Percentiles rank a stretch among this genome's conserved stretches.
These are phyloP conservation scores for Cercospora sp. DNA, from an alignment of 2,329 filamentous ascomycete species.

Conservation along the genomic window DNA sequence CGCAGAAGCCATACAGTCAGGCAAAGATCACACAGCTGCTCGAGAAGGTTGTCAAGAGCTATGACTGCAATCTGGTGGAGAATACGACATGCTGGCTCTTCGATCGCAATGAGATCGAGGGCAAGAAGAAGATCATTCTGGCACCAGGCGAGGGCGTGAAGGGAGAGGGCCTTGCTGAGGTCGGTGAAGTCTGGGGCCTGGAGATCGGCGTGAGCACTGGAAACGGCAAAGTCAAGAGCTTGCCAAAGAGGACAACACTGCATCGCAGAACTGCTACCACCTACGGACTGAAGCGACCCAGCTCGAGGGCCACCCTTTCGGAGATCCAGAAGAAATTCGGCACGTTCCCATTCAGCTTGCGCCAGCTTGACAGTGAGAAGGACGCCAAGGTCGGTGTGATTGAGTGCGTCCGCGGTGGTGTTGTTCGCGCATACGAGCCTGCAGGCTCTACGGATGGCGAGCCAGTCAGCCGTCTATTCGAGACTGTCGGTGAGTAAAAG, in stretches of 20 bases:
- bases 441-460: conserved; percentile 89
- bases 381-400: conserved; percentile 93
- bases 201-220: conserved; percentile 92
- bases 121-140: conserved; percentile 96
- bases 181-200: conserved; percentile 96
- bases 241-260: conserved; percentile 84
- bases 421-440: conserved; percentile 94
- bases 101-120: conserved; percentile 95
- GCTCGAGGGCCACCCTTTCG: conserved; percentile 86
- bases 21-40: conserved; percentile 81
- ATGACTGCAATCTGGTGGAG: conserved; percentile 91
- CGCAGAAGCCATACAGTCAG: conserved; percentile 81
- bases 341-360: conserved; percentile 94
- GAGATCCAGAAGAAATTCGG: conserved; percentile 98
- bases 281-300: conserved; percentile 90
- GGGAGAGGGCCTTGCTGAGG: conserved; percentile 84
- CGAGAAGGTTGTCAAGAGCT: conserved; percentile 88
- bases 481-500: conserved; percentile 79
- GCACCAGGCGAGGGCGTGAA: conserved; percentile 82
- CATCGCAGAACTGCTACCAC: conserved; percentile 91
- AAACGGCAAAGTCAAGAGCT: conserved; percentile 89
- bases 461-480: conserved; percentile 82
- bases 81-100: conserved; percentile 98
- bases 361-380: conserved; percentile 95
- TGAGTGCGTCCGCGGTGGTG: conserved; percentile 89